Evolutionary conservation across 345 rosid species (phyloP), one percentile per base, ranked within the genome.

Genomic region (Kernera saxatilis): DNA sequence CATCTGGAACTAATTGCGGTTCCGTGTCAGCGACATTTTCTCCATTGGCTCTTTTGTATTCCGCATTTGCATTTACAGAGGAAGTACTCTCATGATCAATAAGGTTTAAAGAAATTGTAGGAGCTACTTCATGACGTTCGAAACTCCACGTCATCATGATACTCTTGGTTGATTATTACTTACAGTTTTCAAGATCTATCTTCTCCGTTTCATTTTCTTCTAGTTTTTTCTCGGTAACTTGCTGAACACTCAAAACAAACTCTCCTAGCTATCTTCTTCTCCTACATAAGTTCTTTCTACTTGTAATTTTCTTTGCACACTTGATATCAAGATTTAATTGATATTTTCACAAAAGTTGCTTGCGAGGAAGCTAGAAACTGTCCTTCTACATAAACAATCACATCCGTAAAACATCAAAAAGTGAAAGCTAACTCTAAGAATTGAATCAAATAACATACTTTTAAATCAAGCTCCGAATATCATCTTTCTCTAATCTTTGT

Each of bases 341-440:
- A 93, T 90, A 60, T 67, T 72, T 17, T 82, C 84, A 14, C 88
- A 77, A 59, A 88, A 74, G 17, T 84, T 97, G 61, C 96, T 81
- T 2, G 64, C 52, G 22, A 93, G 90, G 75, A 78, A 83, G 59
- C 36, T 82, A 22, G 91, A 86, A 6, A 93, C 97, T 8, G 81
- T 80, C 78, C 79, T 82, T 67, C 96, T 93, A 85, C 81, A 75
- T 32, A 59, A 33, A 12, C 33, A 41, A 52, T 1, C 19, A 73
- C 23, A 45, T 18, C 8, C 51, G 21, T 36, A 9, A 21, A 54
- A 30, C 39, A 45, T 23, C 23, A 18, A 33, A 33, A 15, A 3
- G 3, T 45, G 32, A 26, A 72, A 65, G 6, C 10, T 3, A 64
- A 10, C 8, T n/a, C n/a, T n/a, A 8, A 5, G 14, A 64, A 35